Conservation (phyloP, 768 basidiomycete genomes). For the Leccinum boreale region DNA sequence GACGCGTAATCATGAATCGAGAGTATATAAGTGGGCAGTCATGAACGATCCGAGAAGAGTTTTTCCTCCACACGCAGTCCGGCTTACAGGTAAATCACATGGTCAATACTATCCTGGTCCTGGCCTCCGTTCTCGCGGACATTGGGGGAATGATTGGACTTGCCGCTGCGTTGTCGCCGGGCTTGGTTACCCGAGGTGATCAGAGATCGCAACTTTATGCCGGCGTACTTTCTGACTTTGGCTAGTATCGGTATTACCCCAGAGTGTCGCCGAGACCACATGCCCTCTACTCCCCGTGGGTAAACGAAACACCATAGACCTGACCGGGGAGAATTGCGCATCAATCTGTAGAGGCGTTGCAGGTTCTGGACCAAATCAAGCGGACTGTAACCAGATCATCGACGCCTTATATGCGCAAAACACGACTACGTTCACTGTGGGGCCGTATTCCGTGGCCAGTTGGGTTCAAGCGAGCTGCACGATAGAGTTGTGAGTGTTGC, state of each 20-base stretch:
- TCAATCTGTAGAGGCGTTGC: not conserved
- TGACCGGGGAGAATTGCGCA: constrained; percentile 2
- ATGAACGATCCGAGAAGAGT: not conserved
- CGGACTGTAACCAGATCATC: constrained; percentile 4
- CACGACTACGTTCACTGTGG: not conserved
- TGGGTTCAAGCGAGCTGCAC: constrained; percentile 6
- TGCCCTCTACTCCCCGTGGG: not conserved
- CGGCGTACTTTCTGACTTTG: not conserved
- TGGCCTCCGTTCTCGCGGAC: not conserved
- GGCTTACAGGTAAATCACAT: not conserved
- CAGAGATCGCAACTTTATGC: not conserved
- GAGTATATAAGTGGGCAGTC: not conserved
- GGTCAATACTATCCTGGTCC: not conserved
- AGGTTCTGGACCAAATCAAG: constrained; percentile 5
- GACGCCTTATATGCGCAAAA: not conserved
- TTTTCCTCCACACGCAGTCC: not conserved
- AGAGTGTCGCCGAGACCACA: not conserved
- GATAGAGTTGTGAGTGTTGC: constrained; percentile 4
- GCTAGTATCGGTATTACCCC: not conserved
- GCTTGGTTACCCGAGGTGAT: not conserved
- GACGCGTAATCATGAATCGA: not conserved
- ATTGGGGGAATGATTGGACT: not conserved
- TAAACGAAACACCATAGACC: not conserved
- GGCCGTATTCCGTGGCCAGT: not conserved
- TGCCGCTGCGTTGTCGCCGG: not conserved